These are phyloP conservation scores for Plenodomus tracheiphilus DNA, from an alignment of 2,329 filamentous ascomycete genomes.

Conservation along the genomic window DNA sequence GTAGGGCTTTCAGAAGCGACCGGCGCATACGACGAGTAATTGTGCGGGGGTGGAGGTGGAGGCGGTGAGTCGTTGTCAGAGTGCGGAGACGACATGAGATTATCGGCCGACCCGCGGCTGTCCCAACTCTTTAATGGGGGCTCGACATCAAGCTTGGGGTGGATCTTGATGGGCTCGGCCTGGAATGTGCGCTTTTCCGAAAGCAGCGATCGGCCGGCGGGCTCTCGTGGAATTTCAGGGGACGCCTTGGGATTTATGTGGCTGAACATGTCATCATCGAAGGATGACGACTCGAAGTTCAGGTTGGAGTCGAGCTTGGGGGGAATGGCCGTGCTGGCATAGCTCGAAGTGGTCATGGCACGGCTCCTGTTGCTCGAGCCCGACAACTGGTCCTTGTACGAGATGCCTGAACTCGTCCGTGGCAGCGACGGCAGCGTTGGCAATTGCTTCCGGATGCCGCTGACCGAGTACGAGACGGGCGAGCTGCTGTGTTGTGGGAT, in stretches of 20 bases:
- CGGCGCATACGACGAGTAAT: conserved; percentile 37
- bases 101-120: conserved; percentile 56
- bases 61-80: conserved; percentile 41
- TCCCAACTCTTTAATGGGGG: conserved; percentile 57
- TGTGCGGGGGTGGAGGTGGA: conserved; percentile 40
- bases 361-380: conserved; percentile 26
- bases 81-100: conserved; percentile 50
- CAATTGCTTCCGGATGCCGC: conserved; percentile 30
- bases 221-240: conserved; percentile 27
- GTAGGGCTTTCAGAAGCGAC: conserved; percentile 40
- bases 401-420: conserved; percentile 23
- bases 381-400: conserved; percentile 20
- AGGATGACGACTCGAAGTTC: conserved; percentile 38
- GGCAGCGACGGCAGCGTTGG: conserved; percentile 32
- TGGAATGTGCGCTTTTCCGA: conserved; percentile 41
- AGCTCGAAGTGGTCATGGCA: conserved; percentile 54
- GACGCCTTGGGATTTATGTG: conserved; percentile 36
- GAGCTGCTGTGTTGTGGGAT: conserved; percentile 35
- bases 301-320: conserved; percentile 53
- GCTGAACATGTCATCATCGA: conserved; percentile 57
- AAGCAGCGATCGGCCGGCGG: conserved; percentile 39
- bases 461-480: conserved; percentile 26
- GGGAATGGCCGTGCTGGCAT: conserved; percentile 55
- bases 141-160: conserved; percentile 50
- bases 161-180: conserved; percentile 50